Conservation (phyloP, 345 rosid species). For the Gossypium raimondii region DNA sequence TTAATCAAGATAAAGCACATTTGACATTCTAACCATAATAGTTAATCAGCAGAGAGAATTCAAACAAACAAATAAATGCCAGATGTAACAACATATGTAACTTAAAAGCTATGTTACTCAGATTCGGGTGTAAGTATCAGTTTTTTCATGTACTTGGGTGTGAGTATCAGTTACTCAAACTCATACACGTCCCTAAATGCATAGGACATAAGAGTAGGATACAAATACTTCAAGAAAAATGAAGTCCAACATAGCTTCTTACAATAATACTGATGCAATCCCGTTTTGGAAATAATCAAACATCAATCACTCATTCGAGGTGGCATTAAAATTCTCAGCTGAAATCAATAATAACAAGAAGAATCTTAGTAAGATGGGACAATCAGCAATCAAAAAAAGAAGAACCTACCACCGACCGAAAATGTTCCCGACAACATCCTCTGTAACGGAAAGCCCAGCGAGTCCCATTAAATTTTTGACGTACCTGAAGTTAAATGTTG, state of each 20-base stretch:
- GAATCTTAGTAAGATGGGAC: background rate
- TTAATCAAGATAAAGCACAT: slow-evolving; percentile 4
- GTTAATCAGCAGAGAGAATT: background rate
- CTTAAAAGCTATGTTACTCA: too few species aligned
- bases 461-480: slow-evolving; percentile 72
- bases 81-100: too few species aligned
- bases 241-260: background rate
- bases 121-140: background rate
- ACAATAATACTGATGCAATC: background rate
- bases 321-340: background rate
- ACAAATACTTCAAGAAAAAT: background rate
- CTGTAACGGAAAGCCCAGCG: slow-evolving; percentile 73
- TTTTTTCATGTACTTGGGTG: background rate
- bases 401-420: slow-evolving; percentile 78
- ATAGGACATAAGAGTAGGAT: background rate
- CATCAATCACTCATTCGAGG: background rate
- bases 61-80: background rate
- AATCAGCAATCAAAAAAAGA: background rate
- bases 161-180: background rate
- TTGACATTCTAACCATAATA: background rate
- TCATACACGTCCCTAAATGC: background rate
- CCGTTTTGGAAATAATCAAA: background rate
- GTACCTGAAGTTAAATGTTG: slow-evolving; percentile 41
- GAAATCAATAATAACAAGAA: background rate
- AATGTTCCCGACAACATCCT: slow-evolving; percentile 93